Conservation (phyloP, 2,329 filamentous ascomycete genomes). For the Scedosporium aurantiacum region DNA sequence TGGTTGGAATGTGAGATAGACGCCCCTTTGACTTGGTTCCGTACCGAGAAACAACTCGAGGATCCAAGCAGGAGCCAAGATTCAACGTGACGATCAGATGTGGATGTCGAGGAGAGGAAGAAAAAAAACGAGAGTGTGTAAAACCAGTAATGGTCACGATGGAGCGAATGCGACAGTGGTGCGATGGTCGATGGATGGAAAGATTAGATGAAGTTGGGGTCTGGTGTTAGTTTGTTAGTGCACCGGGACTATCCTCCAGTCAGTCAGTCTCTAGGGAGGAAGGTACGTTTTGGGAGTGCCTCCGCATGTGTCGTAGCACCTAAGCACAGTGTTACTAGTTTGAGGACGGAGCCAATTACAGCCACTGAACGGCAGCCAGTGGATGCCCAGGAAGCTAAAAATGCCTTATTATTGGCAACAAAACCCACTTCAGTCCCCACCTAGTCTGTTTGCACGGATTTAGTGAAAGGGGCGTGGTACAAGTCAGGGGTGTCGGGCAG, state of each 20-base stretch:
- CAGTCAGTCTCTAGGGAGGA: background rate
- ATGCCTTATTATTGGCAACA: background rate
- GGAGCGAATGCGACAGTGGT: background rate
- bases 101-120: background rate
- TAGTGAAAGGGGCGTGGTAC: background rate
- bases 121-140: background rate
- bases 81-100: background rate
- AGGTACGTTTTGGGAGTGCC: background rate
- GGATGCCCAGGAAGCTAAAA: background rate
- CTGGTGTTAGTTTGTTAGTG: background rate
- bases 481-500: background rate
- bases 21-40: background rate
- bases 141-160: background rate
- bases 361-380: background rate
- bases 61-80: background rate
- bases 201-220: constrained; percentile 1
- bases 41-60: background rate
- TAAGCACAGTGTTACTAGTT: background rate
- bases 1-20: too few relatives aligned
- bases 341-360: background rate
- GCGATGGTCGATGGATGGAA: background rate
- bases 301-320: background rate
- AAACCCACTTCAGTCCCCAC: background rate
- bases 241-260: background rate
- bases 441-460: background rate